Base-by-base conservation (phyloP, 108 stramenopile genomes). In the Nannochloropsis gaditana region DNA sequence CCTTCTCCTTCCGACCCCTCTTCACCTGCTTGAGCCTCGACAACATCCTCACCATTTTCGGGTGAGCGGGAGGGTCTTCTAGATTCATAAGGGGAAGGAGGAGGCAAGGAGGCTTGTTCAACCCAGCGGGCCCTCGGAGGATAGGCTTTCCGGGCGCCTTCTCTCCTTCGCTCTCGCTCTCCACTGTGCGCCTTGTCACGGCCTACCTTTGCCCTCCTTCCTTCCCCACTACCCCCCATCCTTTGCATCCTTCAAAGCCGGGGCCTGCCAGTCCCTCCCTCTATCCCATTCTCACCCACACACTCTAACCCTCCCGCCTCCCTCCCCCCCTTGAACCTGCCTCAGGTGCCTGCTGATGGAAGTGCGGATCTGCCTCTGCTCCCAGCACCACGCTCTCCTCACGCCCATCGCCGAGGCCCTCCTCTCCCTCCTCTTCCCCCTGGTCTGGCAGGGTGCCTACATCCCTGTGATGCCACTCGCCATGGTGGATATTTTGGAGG, bases 1-100 rank as follows among this genome's bases (percentile, higher is more conserved):
- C 94, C 82, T 94, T 95, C 90, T 92, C 93, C 45, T 95, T 93
- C 84, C 91, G 94, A 42, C 94, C 94, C 79, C 87, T 96, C n/a
- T 96, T 96, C 90, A 88, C 94, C 19, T 86, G 91, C 21, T 83
- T 96, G 42, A 90, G 91, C 82, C 88, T 91, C 11, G 87, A 91
- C 44, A 94, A 95, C 50, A 91, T 95, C 80, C 83, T 95, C 85
- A 90, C 92, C 11, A 92, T 94, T 2, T 87, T 95, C 45, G 94
- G 92, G 59, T 73, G n/a, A 73, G 59, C n/a, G 59, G 19, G 59
- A 15, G 4, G 59, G 59, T n/a, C n/a, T n/a, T n/a, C n/a, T n/a
- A n/a, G n/a, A n/a, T n/a, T n/a, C n/a, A n/a, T n/a, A n/a, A n/a
- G n/a, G 4, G 5, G 59, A 73, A 73, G 5, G n/a, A 73, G 59